These are phyloP conservation scores for Apostasia shenzhenica DNA, from an alignment of 106 monocot genomes.

Conservation along the genomic window DNA sequence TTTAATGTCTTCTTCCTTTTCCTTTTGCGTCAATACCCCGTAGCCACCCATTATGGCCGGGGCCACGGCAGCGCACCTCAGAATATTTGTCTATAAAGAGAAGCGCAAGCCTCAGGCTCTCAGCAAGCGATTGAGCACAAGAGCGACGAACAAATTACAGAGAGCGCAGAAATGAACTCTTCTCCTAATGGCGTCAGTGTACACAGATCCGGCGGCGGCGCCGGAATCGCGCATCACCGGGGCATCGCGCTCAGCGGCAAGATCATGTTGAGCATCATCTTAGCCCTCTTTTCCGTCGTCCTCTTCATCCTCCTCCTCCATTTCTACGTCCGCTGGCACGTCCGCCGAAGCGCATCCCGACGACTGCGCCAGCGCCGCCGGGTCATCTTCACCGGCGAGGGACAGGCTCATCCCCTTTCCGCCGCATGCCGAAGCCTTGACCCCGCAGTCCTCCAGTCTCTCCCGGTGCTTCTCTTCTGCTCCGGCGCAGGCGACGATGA, in stretches of 20 bases:
- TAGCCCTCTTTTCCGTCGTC: conserved; percentile 16
- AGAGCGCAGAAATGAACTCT: too few relatives aligned
- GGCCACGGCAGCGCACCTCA: too few relatives aligned
- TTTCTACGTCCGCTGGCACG: conserved; percentile 20
- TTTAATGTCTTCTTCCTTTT: too few relatives aligned
- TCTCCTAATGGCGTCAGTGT: too few relatives aligned
- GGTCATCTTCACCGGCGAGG: conserved; percentile 5
- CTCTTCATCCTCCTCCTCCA: conserved; percentile 18
- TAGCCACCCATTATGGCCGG: too few relatives aligned
- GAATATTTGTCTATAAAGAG: too few relatives aligned
- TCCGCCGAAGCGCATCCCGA: conserved; percentile 5
- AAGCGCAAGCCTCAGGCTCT: too few relatives aligned
- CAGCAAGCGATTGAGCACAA: too few relatives aligned
- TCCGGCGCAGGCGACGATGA: not conserved
- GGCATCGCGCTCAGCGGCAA: conserved; percentile 17
- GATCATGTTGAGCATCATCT: conserved; percentile 16
- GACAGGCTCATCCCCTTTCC: not conserved
- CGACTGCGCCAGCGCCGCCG: conserved; percentile 4
- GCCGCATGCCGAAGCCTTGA: conserved; percentile 5
- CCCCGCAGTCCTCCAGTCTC: not conserved
- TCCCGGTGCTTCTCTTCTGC: conserved; percentile 2
- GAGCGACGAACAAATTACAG: too few relatives aligned
- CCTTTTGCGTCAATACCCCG: too few relatives aligned
- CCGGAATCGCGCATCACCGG: not conserved
- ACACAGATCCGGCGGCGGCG: too few relatives aligned